A percentile compares a stretch with the other conserved stretches of the same genome.
Conservation (phyloP, 768 basidiomycete genomes). For the Termitomyces sp. region DNA sequence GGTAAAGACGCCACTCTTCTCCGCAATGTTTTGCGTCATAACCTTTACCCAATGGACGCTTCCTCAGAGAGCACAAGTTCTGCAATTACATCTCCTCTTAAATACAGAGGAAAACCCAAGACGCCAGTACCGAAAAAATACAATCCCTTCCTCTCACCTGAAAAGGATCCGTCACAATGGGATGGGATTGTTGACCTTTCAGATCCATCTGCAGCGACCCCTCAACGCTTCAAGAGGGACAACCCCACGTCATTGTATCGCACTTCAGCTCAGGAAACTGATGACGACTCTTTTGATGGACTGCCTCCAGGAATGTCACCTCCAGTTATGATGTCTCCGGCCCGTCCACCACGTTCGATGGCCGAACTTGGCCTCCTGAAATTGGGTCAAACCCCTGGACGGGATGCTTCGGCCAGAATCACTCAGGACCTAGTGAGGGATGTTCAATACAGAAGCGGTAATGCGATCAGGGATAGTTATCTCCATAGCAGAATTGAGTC, state of each 20-base stretch:
- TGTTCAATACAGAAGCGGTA: slow-evolving; percentile 34
- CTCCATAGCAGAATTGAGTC: slow-evolving; percentile 39
- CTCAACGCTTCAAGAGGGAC: slow-evolving; percentile 25
- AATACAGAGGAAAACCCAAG: slow-evolving; percentile 45
- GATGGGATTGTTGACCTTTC: slow-evolving; percentile 70
- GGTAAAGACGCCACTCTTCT: slow-evolving; percentile 37
- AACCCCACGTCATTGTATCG: slow-evolving; percentile 2
- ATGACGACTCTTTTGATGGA: slow-evolving; percentile 48
- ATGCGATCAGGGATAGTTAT: slow-evolving; percentile 20
- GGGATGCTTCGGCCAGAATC: slow-evolving; percentile 67
- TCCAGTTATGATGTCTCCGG: slow-evolving; percentile 53
- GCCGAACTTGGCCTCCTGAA: slow-evolving; percentile 40
- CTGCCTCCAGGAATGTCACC: slow-evolving; percentile 55
- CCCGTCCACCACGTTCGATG: slow-evolving; percentile 41
- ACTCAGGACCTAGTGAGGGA: slow-evolving; percentile 57
- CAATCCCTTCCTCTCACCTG: slow-evolving; percentile 57
- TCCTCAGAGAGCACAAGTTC: slow-evolving; percentile 27
- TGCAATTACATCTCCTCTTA: slow-evolving; percentile 40
- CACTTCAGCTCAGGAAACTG: slow-evolving; percentile 22
- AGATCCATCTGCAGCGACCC: slow-evolving; percentile 45
- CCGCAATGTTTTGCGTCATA: slow-evolving; percentile 47
- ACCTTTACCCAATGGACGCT: slow-evolving; percentile 36
- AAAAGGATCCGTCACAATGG: slow-evolving; percentile 50
- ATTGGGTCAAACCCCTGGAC: slow-evolving; percentile 61
- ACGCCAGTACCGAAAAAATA: slow-evolving; percentile 49